Evolutionary conservation across 2,329 filamentous ascomycete genomes (phyloP).

Genomic region (Magnaporthiopsis poae): DNA sequence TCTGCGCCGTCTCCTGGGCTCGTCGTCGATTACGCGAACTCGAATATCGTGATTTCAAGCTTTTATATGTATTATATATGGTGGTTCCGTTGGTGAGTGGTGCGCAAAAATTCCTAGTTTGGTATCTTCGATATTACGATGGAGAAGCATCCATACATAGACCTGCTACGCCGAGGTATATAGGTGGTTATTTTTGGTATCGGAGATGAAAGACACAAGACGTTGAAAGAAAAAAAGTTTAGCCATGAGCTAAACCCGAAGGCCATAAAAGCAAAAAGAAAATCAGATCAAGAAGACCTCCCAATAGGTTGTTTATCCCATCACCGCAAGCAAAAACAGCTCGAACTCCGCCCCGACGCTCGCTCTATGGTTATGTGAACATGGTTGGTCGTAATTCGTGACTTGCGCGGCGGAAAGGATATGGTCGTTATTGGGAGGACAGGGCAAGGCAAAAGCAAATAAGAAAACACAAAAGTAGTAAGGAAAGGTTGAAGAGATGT

Average conservation of each 20-base stretch:
- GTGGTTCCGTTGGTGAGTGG: background rate
- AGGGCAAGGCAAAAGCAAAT: background rate
- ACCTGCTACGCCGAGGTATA: background rate
- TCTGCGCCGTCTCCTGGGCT: no score
- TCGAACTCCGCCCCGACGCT: slow-evolving; percentile 1
- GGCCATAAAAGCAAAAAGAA: background rate
- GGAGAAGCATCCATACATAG: background rate
- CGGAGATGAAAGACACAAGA: background rate
- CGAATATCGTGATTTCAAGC: no score
- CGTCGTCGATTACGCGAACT: no score
- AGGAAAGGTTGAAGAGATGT: background rate
- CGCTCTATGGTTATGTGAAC: background rate
- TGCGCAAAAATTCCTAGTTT: background rate
- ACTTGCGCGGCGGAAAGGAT: background rate
- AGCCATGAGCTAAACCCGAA: background rate
- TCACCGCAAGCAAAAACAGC: background rate
- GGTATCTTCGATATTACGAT: background rate
- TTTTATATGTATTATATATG: no score
- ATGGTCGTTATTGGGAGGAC: background rate
- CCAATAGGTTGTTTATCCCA: background rate
- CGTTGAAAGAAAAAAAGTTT: background rate
- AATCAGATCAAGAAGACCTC: background rate
- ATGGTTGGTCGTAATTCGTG: slow-evolving; percentile 7
- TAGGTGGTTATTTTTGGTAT: background rate
- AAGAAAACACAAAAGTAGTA: background rate